phyloP scores from a whole-genome alignment of 768 basidiomycete genomes.

The Psilocybe azurescens region DNA sequence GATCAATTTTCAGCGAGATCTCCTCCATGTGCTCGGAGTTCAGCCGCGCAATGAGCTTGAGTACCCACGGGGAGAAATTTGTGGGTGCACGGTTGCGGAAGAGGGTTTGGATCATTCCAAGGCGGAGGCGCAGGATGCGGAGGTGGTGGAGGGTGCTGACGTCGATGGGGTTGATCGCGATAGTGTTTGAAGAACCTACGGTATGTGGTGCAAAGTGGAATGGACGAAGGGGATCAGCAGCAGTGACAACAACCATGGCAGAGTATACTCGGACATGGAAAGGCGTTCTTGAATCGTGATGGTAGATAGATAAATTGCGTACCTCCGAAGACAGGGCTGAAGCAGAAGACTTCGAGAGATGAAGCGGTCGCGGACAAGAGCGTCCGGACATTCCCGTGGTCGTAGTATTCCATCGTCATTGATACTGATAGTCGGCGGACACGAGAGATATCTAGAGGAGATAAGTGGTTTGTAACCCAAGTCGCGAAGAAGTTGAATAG shows the following conservation, averaged over 20 bases:
- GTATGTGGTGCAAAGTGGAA: neutral
- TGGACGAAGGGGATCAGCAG: too few species aligned
- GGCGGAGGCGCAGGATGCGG: neutral
- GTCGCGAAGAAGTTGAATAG: constrained; percentile 6
- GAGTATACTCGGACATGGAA: too few species aligned
- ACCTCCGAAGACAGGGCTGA: constrained; percentile 11
- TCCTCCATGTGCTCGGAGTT: neutral
- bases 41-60: neutral
- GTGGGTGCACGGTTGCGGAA: neutral
- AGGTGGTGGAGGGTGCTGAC: neutral
- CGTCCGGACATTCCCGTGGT: constrained; percentile 9
- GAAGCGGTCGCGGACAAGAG: constrained; percentile 3
- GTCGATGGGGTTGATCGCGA: neutral
- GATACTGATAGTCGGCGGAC: constrained; percentile 6
- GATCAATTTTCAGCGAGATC: neutral
- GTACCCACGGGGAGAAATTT: neutral
- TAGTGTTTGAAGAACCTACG: neutral
- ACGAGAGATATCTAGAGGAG: neutral
- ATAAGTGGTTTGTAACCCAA: constrained; percentile 4
- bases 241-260: too few species aligned
- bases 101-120: neutral
- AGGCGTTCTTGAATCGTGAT: too few species aligned
- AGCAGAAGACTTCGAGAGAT: constrained; percentile 10
- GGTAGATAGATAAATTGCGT: neutral
- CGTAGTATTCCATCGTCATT: constrained; percentile 18